A percentile compares a stretch with the other conserved stretches of the same genome.
Evolutionary conservation across 2,329 filamentous ascomycete genomes (phyloP).

Genomic region (Hypocrella siamensis): DNA sequence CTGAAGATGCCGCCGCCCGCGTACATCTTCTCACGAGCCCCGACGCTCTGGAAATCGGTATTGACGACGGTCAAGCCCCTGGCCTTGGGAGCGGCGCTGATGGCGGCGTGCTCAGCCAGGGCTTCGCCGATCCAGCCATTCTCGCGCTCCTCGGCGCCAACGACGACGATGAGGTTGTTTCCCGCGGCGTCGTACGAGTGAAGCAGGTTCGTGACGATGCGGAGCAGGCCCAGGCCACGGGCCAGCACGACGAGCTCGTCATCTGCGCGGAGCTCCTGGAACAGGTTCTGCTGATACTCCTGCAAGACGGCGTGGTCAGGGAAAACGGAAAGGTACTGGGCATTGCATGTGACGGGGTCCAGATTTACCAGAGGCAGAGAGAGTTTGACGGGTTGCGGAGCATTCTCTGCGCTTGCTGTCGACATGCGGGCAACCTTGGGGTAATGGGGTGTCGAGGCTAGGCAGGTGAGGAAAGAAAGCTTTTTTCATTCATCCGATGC

Average conservation of each 20-base stretch:
- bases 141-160: constrained; percentile 82
- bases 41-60: constrained; percentile 81
- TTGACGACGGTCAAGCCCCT: constrained; percentile 84
- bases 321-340: not conserved
- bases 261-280: constrained; percentile 74
- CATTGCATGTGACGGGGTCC: not conserved
- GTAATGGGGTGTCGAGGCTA: too few species aligned
- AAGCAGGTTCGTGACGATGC: constrained; percentile 85
- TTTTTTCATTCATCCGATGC: too few species aligned
- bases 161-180: constrained; percentile 77
- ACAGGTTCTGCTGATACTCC: constrained; percentile 91
- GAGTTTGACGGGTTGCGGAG: constrained; percentile 59
- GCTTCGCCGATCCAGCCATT: constrained; percentile 96
- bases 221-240: constrained; percentile 79
- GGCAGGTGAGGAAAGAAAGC: too few species aligned
- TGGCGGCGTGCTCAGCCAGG: constrained; percentile 83
- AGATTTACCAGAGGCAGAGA: constrained; percentile 44
- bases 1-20: constrained; percentile 79
- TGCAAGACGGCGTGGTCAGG: constrained; percentile 12
- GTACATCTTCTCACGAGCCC: constrained; percentile 83
- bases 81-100: constrained; percentile 69
- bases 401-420: constrained; percentile 33
- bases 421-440: constrained; percentile 26
- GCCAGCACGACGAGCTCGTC: constrained; percentile 91
- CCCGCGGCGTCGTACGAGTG: constrained; percentile 95